phyloP scores from a whole-genome alignment of 2,329 filamentous ascomycete genomes.

The Drechslera avenae region DNA sequence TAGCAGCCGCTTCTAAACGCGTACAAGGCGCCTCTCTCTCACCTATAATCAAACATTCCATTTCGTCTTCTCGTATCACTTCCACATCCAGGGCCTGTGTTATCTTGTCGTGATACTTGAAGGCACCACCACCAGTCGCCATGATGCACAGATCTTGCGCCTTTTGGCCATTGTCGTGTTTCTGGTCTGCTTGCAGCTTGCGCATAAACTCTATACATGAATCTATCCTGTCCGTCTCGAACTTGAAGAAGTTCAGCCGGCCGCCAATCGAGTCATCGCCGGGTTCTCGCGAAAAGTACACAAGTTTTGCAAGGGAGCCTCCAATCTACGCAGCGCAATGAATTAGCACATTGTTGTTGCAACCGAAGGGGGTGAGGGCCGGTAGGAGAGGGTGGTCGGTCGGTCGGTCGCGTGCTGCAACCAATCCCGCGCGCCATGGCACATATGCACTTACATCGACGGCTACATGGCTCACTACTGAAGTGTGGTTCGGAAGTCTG shows the following conservation, averaged over 20 bases:
- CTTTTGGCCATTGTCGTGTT: constrained; percentile 72
- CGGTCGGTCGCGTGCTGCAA: constrained; percentile 21
- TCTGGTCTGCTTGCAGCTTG: constrained; percentile 80
- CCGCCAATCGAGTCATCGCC: constrained; percentile 81
- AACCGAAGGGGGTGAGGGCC: neutral
- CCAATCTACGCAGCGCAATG: constrained; percentile 70
- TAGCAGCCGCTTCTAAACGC: neutral
- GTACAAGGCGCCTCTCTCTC: constrained; percentile 26
- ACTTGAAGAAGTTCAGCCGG: constrained; percentile 90
- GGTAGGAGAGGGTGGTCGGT: neutral
- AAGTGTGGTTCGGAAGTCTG: constrained; percentile 91
- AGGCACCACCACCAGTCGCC: constrained; percentile 94
- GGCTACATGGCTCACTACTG: constrained; percentile 93
- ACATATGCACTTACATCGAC: constrained; percentile 73
- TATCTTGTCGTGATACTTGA: constrained; percentile 95
- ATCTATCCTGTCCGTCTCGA: constrained; percentile 94
- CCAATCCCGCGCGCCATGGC: constrained; percentile 19
- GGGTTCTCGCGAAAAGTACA: constrained; percentile 93
- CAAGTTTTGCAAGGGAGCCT: constrained; percentile 91
- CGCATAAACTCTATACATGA: constrained; percentile 92
- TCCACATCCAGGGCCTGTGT: constrained; percentile 82
- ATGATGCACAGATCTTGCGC: constrained; percentile 83
- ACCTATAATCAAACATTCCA: constrained; percentile 98
- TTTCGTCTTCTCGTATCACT: constrained; percentile 92
- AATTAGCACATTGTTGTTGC: constrained; percentile 22